These are phyloP conservation scores for Peniophora sp. DNA, from an alignment of 1,284 basidiomycete species.

Conservation along the genomic window DNA sequence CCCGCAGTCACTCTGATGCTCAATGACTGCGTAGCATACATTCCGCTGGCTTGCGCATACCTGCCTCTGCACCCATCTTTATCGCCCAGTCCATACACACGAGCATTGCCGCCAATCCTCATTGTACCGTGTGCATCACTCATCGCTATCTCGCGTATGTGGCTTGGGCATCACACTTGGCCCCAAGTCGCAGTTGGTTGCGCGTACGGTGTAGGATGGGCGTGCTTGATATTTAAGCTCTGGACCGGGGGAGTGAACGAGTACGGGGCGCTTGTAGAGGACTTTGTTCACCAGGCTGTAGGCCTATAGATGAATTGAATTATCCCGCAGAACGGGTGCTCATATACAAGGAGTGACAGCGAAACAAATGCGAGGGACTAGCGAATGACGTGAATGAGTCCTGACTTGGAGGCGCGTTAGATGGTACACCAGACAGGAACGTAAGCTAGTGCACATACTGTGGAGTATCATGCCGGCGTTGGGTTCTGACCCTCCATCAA, in stretches of 20 bases:
- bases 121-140: constrained; percentile 45
- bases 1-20: background rate
- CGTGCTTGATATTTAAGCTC: constrained; percentile 52
- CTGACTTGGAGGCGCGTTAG: too few species aligned
- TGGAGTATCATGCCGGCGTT: too few species aligned
- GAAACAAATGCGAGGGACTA: too few species aligned
- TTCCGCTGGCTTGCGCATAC: constrained; percentile 48
- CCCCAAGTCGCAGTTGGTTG: constrained; percentile 67
- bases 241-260: constrained; percentile 34
- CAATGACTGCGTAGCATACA: constrained; percentile 35
- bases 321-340: background rate
- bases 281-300: constrained; percentile 6
- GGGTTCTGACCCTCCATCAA: too few species aligned
- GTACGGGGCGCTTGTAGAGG: constrained; percentile 17
- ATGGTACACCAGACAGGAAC: too few species aligned
- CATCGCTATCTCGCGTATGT: constrained; percentile 63
- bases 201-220: constrained; percentile 49
- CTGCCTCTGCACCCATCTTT: constrained; percentile 45
- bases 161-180: constrained; percentile 78
- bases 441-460: too few species aligned
- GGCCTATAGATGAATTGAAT: constrained; percentile 1
- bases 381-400: too few species aligned
- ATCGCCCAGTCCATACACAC: constrained; percentile 24
- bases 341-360: too few species aligned
- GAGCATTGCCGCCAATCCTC: constrained; percentile 35